Percentiles rank a stretch among this genome's conserved stretches.
Conservation (phyloP, 106 monocot genomes). For the Dendrobium nobile region DNA sequence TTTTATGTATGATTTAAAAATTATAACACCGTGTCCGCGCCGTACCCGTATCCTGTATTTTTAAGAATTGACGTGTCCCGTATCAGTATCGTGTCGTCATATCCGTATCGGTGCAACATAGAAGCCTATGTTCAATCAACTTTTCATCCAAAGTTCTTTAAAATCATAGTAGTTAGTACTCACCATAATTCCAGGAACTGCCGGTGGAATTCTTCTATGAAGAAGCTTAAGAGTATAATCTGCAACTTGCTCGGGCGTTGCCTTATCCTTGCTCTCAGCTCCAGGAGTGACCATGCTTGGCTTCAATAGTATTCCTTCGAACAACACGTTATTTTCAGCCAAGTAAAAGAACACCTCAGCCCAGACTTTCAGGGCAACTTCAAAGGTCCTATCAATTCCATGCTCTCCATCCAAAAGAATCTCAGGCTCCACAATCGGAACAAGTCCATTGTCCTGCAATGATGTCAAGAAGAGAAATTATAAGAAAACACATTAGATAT, state of each 20-base stretch:
- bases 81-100: no score
- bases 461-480: no score
- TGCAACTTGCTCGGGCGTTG: conserved; percentile 54
- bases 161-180: no score
- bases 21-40: no score
- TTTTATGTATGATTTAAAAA: no score
- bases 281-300: conserved; percentile 87
- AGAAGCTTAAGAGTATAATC: conserved; percentile 66
- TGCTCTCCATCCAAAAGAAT: conserved; percentile 76
- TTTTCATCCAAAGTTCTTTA: no score
- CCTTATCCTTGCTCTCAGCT: conserved; percentile 63
- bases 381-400: conserved; percentile 69
- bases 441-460: conserved; percentile 66
- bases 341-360: conserved; percentile 74
- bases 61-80: no score
- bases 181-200: conserved; percentile 81
- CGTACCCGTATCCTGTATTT: no score
- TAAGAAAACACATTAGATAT: neutral
- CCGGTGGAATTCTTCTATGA: conserved; percentile 65
- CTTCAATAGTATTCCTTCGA: conserved; percentile 69
- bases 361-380: conserved; percentile 66
- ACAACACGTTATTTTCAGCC: conserved; percentile 74
- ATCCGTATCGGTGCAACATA: no score
- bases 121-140: no score
- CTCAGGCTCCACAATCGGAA: conserved; percentile 77